A percentile compares a stretch with the other conserved stretches of the same genome.
phyloP scores from a whole-genome alignment of 352 stramenopile genomes.

The Globisporangium emineosum region DNA sequence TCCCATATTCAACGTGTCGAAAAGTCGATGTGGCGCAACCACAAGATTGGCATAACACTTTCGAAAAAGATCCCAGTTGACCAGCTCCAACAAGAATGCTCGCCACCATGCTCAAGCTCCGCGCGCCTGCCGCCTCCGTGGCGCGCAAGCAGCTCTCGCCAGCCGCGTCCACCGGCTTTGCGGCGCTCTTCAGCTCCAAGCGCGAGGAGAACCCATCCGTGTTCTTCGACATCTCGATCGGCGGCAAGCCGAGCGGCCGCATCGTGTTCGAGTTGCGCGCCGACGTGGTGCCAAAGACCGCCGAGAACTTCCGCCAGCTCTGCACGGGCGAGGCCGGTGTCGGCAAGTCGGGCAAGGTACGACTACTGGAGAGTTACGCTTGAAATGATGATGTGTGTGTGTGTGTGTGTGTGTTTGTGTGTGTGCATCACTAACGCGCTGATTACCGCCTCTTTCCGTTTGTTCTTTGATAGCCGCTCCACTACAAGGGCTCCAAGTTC shows the following conservation, averaged over 20 bases:
- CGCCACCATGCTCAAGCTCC: slow-evolving; percentile 29
- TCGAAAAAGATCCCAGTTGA: slow-evolving; percentile 6
- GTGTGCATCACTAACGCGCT: neutral
- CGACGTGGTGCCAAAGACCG: slow-evolving; percentile 97
- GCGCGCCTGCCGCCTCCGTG: slow-evolving; percentile 16
- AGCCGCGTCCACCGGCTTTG: neutral
- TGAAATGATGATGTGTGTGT: too few relatives aligned
- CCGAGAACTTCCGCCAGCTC: slow-evolving; percentile 97
- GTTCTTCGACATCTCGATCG: slow-evolving; percentile 98
- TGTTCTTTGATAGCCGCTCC: slow-evolving; percentile 32
- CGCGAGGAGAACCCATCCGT: slow-evolving; percentile 84
- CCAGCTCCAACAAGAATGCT: slow-evolving; percentile 11
- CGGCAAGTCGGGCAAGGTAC: slow-evolving; percentile 63
- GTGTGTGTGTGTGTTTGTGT: neutral
- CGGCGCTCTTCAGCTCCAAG: slow-evolving; percentile 58
- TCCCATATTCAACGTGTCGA: too few relatives aligned
- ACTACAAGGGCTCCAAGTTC: slow-evolving; percentile 90
- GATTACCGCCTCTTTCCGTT: neutral
- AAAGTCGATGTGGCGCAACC: too few relatives aligned
- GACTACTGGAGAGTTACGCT: neutral
- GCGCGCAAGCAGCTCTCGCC: slow-evolving; percentile 18
- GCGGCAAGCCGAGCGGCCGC: slow-evolving; percentile 77
- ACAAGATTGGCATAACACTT: neutral
- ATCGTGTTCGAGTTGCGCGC: slow-evolving; percentile 91
- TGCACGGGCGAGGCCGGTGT: slow-evolving; percentile 97